Base-by-base conservation (phyloP, 2,329 filamentous ascomycete species). In the Fusarium pseudonygamai region DNA sequence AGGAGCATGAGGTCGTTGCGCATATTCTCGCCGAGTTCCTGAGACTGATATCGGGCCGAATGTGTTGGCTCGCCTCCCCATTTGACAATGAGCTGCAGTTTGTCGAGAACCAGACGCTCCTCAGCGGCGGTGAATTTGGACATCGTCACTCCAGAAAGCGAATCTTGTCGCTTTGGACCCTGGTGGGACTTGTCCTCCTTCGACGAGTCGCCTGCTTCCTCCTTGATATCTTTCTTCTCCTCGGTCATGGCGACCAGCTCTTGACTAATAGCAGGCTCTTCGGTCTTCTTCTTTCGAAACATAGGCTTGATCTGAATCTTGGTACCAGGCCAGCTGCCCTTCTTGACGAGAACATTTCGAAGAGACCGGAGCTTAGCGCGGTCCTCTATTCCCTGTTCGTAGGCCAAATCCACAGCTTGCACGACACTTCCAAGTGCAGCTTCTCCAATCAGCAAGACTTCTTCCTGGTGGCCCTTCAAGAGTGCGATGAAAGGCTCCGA, bases 301-400 rank as follows among this genome's bases (percentile, higher is more conserved):
- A 99, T 97, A 15, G 96, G 96, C 82, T 99, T 99, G 81, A 99
- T 98, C 82, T 99, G 96, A 5, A 99, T 95, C 82, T 99, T 99
- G 3, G 96, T 99, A 1, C 96, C 96, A 8, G 95, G 92, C 93
- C 96, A 98, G 26, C 91, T 91, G 4, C 95, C 95, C 82, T 99
- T 99, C 83, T 96, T 97, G 46, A 94, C 91, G 12, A 99, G 85
- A 11, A 97, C 96, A 71, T 96, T 96, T 66, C 93, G 92, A 56
- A 99, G 87, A 46, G 94, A 87, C 73, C 90, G 92, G n/a, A 99
- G 90, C 83, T 99, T 99, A 57, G 89, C 90, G 55, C 87, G 87
- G 78, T 99, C 97, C 81, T 99, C 96, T 26, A 95, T 85, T 2
- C 92, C 93, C 77, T 94, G 90, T 39, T 90, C 86, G 79, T 96